Percentiles rank a stretch among this genome's conserved stretches.
These are phyloP conservation scores for Dothiorella sarmentorum DNA, from an alignment of 2,329 filamentous ascomycete species.

Conservation along the genomic window DNA sequence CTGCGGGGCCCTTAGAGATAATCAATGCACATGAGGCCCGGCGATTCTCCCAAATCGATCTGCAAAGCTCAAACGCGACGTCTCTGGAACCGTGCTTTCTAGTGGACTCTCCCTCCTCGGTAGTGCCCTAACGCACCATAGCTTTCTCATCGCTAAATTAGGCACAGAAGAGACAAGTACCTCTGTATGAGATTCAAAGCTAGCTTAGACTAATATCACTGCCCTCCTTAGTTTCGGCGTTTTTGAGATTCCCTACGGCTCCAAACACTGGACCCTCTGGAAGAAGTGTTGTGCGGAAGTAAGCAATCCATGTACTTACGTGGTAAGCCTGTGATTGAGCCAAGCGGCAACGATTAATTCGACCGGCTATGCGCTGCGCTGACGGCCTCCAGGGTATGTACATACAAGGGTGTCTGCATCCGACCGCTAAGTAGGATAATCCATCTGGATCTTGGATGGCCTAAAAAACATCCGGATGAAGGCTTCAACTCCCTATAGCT, in stretches of 20 bases:
- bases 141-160: no score
- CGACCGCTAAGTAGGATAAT: no score
- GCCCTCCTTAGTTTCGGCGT: no score
- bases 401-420: no score
- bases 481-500: no score
- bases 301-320: background rate
- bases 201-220: no score
- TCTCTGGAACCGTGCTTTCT: background rate
- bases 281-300: background rate
- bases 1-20: background rate
- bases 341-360: constrained; percentile 14
- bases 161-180: no score
- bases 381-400: constrained; percentile 1
- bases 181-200: no score
- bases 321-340: background rate
- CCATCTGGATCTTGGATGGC: no score
- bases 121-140: no score
- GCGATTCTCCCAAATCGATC: background rate
- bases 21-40: background rate
- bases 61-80: background rate
- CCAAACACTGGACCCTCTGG: background rate
- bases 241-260: no score
- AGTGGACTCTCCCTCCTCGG: background rate
- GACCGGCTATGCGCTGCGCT: background rate
- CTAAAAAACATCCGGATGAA: no score